phyloP scores from a whole-genome alignment of 2,329 filamentous ascomycete genomes.

The Xylariaceae sp. region DNA sequence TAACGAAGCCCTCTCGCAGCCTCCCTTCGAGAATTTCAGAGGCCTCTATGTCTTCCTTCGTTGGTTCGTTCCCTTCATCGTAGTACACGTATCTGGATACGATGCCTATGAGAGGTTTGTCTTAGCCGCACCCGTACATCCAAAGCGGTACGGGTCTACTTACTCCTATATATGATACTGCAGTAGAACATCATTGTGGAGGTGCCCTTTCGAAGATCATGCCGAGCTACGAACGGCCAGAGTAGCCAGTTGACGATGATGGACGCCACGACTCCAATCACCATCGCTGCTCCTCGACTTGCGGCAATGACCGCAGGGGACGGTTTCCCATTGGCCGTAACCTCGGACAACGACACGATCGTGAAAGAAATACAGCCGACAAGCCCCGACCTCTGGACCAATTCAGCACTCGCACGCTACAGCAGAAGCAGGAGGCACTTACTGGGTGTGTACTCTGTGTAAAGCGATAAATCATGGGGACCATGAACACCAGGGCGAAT shows the following conservation, averaged over 20 bases:
- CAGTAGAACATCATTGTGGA: conserved; percentile 51
- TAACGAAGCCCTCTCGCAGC: conserved; percentile 52
- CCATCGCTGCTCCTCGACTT: conserved; percentile 41
- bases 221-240: conserved; percentile 54
- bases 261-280: conserved; percentile 45
- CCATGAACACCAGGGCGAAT: conserved; percentile 49
- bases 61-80: conserved; percentile 44
- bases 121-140: background rate
- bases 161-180: conserved; percentile 49
- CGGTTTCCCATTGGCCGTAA: conserved; percentile 22
- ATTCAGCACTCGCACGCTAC: background rate
- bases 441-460: conserved; percentile 47
- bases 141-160: conserved; percentile 6
- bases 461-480: conserved; percentile 52
- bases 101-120: conserved; percentile 29
- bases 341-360: conserved; percentile 41
- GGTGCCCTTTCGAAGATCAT: conserved; percentile 48
- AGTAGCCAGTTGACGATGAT: conserved; percentile 51
- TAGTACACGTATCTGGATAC: conserved; percentile 54
- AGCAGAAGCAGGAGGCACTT: conserved; percentile 14
- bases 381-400: conserved; percentile 42
- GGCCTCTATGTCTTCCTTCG: conserved; percentile 38
- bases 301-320: conserved; percentile 35
- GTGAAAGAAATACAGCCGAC: conserved; percentile 51
- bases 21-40: conserved; percentile 53